These are phyloP conservation scores for Labyrinthula sp. DNA, from an alignment of 352 stramenopile genomes.

Conservation along the genomic window DNA sequence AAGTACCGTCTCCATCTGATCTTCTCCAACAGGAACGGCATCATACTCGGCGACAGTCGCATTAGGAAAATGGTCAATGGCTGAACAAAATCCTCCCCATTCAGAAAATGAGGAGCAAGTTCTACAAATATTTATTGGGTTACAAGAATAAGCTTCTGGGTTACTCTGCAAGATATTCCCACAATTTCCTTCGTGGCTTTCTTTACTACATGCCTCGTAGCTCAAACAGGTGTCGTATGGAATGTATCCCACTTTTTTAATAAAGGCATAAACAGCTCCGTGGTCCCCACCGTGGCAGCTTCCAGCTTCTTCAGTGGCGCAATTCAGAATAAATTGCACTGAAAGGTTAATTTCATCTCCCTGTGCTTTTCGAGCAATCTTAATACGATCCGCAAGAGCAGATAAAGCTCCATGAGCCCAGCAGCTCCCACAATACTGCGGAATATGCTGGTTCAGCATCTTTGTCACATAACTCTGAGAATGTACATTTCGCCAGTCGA, in stretches of 20 bases:
- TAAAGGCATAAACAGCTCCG: conserved; percentile 68
- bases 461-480: conserved; percentile 81
- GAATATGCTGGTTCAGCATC: conserved; percentile 95
- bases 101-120: conserved; percentile 53
- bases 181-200: conserved; percentile 49
- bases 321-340: conserved; percentile 62
- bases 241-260: conserved; percentile 53
- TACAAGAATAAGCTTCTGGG: too few species aligned
- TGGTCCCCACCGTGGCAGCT: conserved; percentile 47
- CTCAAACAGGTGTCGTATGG: conserved; percentile 69
- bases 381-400: conserved; percentile 63
- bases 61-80: conserved; percentile 58
- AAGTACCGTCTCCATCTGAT: too few species aligned
- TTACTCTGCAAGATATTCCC: conserved; percentile 44
- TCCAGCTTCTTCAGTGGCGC: conserved; percentile 42
- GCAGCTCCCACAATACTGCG: conserved; percentile 69
- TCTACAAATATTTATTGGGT: conserved; percentile 55
- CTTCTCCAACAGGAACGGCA: conserved; percentile 50
- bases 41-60: conserved; percentile 69
- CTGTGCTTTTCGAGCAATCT: conserved; percentile 54
- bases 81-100: conserved; percentile 43
- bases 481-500: conserved; percentile 78
- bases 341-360: conserved; percentile 59
- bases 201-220: conserved; percentile 49
- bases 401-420: conserved; percentile 66